phyloP scores from a whole-genome alignment of 768 basidiomycete genomes.

The Xanthoconium stramineum region DNA sequence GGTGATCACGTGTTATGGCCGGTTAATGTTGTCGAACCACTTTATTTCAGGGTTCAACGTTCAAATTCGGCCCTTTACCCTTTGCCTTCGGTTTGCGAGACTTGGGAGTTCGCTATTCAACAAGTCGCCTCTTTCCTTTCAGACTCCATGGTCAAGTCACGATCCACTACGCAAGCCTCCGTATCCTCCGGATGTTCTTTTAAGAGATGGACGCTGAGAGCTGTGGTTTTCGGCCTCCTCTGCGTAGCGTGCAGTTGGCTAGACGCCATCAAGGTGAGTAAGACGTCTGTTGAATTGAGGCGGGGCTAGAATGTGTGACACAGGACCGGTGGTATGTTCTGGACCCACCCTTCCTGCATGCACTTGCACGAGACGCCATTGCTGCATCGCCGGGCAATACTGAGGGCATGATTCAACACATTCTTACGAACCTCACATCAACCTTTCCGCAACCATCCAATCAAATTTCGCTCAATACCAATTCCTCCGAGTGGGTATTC shows the following conservation, averaged over 20 bases:
- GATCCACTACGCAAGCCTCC: background rate
- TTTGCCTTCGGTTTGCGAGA: background rate
- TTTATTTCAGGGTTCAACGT: background rate
- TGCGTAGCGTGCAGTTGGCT: conserved; percentile 45
- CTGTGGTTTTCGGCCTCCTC: conserved; percentile 25
- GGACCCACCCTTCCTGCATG: conserved; percentile 66
- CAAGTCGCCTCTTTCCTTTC: background rate
- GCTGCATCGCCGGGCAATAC: conserved; percentile 61
- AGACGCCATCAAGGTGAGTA: conserved; percentile 62
- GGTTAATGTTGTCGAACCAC: background rate
- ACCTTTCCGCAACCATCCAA: conserved; percentile 63
- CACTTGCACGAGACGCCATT: conserved; percentile 73
- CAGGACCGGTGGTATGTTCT: conserved; percentile 89
- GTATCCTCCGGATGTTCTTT: conserved; percentile 5
- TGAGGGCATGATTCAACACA: conserved; percentile 72
- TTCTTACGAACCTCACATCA: conserved; percentile 73
- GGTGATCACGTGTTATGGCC: background rate
- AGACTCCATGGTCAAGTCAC: conserved; percentile 18
- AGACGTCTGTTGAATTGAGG: background rate
- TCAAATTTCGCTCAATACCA: conserved; percentile 46
- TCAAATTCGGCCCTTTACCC: background rate
- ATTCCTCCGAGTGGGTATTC: conserved; percentile 86
- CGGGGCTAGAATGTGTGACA: background rate
- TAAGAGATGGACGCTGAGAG: conserved; percentile 34
- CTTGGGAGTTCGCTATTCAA: background rate